These are phyloP conservation scores for Stenocarpella maydis DNA, from an alignment of 2,329 filamentous ascomycete species.

Conservation along the genomic window DNA sequence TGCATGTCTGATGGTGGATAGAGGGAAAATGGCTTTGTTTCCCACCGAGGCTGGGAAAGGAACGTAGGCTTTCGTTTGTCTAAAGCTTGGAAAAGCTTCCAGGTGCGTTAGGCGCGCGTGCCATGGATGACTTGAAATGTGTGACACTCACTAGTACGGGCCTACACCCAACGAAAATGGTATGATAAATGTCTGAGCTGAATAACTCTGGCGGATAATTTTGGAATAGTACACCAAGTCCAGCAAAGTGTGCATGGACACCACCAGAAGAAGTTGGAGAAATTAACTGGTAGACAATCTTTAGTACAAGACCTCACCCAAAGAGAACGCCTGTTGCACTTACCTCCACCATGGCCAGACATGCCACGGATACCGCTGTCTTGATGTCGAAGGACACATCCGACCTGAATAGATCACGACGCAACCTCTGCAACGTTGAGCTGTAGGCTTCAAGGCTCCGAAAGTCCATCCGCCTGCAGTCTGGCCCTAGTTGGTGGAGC, in stretches of 20 bases:
- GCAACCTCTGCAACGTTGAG: neutral
- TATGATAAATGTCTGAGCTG: neutral
- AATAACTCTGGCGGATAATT: neutral
- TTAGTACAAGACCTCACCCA: neutral
- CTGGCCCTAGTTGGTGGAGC: no score
- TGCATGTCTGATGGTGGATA: constrained; percentile 3
- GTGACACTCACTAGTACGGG: neutral
- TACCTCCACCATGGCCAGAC: constrained; percentile 8
- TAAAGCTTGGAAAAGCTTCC: neutral
- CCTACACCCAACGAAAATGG: constrained; percentile 8
- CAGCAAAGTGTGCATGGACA: neutral
- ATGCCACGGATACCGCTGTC: neutral
- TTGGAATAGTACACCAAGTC: constrained; percentile 4
- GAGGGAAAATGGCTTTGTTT: neutral
- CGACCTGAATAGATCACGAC: neutral
- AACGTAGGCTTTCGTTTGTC: neutral
- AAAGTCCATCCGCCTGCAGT: neutral
- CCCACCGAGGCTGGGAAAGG: neutral
- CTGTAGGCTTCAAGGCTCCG: constrained; percentile 8
- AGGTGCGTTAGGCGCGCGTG: neutral
- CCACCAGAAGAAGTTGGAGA: neutral
- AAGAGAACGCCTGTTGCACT: neutral
- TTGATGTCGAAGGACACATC: neutral
- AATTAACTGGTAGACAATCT: neutral
- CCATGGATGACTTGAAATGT: neutral